Conservation (phyloP, 1,284 basidiomycete genomes). For the Phellinidium pouzarii region DNA sequence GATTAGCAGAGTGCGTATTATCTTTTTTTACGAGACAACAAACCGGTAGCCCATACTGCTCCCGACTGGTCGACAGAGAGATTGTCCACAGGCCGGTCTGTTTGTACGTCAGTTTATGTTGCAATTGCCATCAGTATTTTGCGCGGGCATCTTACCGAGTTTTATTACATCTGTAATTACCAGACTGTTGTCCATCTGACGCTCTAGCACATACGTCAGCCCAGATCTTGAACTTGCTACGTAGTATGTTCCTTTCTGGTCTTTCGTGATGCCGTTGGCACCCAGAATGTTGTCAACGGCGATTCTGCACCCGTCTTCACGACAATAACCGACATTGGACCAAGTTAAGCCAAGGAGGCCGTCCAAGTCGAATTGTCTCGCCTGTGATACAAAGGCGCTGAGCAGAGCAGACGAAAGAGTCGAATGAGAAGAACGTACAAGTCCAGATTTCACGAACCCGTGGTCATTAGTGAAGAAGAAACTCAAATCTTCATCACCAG, state of each 20-base stretch:
- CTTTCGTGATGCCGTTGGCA: conserved; percentile 52
- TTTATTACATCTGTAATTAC: conserved; percentile 40
- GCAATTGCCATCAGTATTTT: background rate
- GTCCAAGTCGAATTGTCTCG: conserved; percentile 18
- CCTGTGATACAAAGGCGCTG: background rate
- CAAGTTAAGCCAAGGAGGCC: conserved; percentile 18
- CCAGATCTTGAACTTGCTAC: conserved; percentile 40
- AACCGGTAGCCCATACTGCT: conserved; percentile 52
- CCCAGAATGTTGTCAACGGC: conserved; percentile 38
- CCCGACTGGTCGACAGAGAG: conserved; percentile 49
- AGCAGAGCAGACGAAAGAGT: background rate
- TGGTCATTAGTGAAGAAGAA: conserved; percentile 69
- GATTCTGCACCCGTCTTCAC: conserved; percentile 52
- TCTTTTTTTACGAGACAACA: conserved; percentile 15
- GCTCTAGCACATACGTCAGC: conserved; percentile 44
- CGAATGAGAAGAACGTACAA: conserved; percentile 33
- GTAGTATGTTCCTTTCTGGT: conserved; percentile 47
- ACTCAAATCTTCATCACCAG: conserved; percentile 48
- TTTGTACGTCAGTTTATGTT: background rate
- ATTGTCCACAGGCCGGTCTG: conserved; percentile 50
- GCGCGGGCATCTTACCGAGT: conserved; percentile 32
- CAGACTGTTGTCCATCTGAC: conserved; percentile 48
- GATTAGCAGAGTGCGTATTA: conserved; percentile 1
- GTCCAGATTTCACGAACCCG: conserved; percentile 40
- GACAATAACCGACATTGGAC: conserved; percentile 53